phyloP scores from a whole-genome alignment of 495 filamentous ascomycete genomes.

The Hyaloscypha hepaticicola region DNA sequence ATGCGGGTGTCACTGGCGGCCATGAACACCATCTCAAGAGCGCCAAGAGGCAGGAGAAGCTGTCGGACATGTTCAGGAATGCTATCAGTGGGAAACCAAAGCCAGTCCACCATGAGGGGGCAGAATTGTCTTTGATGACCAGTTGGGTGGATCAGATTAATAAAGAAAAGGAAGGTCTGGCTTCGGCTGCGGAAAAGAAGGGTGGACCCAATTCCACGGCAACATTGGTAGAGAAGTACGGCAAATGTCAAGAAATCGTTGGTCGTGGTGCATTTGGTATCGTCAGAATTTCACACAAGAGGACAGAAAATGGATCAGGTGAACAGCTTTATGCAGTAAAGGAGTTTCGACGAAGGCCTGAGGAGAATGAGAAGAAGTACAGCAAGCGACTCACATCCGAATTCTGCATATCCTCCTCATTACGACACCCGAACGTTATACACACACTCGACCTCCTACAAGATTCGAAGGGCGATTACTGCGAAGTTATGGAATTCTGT shows the following conservation, averaged over 20 bases:
- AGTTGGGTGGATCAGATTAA: slow-evolving; percentile 94
- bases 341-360: slow-evolving; percentile 91
- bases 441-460: slow-evolving; percentile 94
- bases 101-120: slow-evolving; percentile 66
- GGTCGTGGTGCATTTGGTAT: slow-evolving; percentile 98
- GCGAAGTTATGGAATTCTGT: slow-evolving; percentile 99
- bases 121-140: slow-evolving; percentile 88
- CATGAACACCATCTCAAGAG: slow-evolving; percentile 88
- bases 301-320: slow-evolving; percentile 73
- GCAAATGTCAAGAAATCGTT: slow-evolving; percentile 97
- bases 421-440: slow-evolving; percentile 97
- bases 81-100: slow-evolving; percentile 71
- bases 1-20: slow-evolving; percentile 49
- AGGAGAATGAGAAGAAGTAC: slow-evolving; percentile 94
- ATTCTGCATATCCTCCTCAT: slow-evolving; percentile 96
- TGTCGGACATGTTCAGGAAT: slow-evolving; percentile 86
- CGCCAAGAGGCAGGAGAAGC: slow-evolving; percentile 88
- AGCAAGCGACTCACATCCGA: slow-evolving; percentile 98
- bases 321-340: slow-evolving; percentile 98
- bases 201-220: slow-evolving; percentile 73
- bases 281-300: slow-evolving; percentile 97
- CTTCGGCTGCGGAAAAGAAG: slow-evolving; percentile 70
- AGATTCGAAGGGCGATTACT: slow-evolving; percentile 97
- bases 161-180: slow-evolving; percentile 72
- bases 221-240: slow-evolving; percentile 92